Evolutionary conservation across 1,139 yeast genomes (phyloP).

Genomic region (Blastobotrys elegans): DNA sequence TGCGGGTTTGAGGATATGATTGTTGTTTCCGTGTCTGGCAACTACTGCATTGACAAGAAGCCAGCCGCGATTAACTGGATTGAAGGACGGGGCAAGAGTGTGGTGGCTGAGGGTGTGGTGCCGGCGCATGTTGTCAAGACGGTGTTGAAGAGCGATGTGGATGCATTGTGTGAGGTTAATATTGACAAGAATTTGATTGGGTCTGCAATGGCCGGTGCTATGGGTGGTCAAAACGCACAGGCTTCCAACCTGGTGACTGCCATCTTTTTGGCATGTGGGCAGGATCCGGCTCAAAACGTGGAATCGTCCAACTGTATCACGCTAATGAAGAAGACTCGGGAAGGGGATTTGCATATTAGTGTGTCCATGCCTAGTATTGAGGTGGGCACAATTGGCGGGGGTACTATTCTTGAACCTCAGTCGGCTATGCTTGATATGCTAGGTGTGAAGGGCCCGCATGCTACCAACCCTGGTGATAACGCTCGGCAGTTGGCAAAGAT

Average conservation of each 20-base stretch:
- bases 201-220: conserved; percentile 96
- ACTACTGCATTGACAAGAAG: conserved; percentile 95
- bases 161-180: conserved; percentile 86
- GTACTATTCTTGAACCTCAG: conserved; percentile 96
- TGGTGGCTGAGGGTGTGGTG: conserved; percentile 93
- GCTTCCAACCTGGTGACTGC: conserved; percentile 97
- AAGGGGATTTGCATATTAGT: conserved; percentile 81
- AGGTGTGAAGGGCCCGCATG: conserved; percentile 95
- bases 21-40: conserved; percentile 89
- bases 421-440: conserved; percentile 91
- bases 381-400: conserved; percentile 99
- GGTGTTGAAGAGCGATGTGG: conserved; percentile 87
- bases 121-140: conserved; percentile 75
- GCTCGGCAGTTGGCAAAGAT: conserved; percentile 93
- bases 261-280: conserved; percentile 90
- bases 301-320: conserved; percentile 98
- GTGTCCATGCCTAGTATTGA: conserved; percentile 99
- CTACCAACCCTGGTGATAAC: conserved; percentile 89
- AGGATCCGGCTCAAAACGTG: conserved; percentile 98
- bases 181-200: conserved; percentile 87
- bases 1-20: conserved; percentile 94
- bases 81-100: conserved; percentile 97
- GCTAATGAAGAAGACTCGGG: conserved; percentile 70
- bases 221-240: conserved; percentile 98
- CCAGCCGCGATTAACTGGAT: conserved; percentile 99